phyloP scores from a whole-genome alignment of 2,329 filamentous ascomycete genomes.

The Corinectria fuckeliana region DNA sequence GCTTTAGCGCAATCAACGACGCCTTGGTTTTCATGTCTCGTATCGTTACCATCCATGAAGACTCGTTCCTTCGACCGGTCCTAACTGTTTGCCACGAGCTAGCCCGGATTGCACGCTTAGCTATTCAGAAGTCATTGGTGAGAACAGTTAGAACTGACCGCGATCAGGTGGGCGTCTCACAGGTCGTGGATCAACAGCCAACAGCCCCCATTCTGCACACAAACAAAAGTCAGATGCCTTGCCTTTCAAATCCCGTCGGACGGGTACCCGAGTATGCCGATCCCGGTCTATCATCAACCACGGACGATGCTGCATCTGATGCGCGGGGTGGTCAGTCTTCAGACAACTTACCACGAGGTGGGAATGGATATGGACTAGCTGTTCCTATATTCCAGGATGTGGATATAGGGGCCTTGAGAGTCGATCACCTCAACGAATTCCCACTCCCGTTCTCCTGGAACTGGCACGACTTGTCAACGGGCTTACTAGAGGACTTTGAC shows the following conservation, averaged over 20 bases:
- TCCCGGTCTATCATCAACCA: background rate
- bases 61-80: conserved; percentile 2
- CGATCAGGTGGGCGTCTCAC: background rate
- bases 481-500: conserved; percentile 11
- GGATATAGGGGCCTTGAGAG: background rate
- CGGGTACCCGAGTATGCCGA: background rate
- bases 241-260: background rate
- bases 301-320: background rate
- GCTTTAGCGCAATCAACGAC: conserved; percentile 1
- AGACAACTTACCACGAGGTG: background rate
- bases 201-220: background rate
- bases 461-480: conserved; percentile 3
- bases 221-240: background rate
- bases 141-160: background rate
- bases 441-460: conserved; percentile 13
- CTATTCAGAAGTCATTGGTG: background rate
- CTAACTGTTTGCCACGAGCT: conserved; percentile 2
- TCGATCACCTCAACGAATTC: conserved; percentile 7
- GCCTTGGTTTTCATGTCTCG: conserved; percentile 2
- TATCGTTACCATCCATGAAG: background rate
- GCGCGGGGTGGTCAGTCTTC: background rate
- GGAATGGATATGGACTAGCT: background rate
- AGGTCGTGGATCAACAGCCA: background rate
- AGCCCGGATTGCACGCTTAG: background rate
- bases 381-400: background rate